Evolutionary conservation across 2,329 filamentous ascomycete species (phyloP), one percentile per base, ranked within the genome.

Genomic region (Tympanopsis confertula): DNA sequence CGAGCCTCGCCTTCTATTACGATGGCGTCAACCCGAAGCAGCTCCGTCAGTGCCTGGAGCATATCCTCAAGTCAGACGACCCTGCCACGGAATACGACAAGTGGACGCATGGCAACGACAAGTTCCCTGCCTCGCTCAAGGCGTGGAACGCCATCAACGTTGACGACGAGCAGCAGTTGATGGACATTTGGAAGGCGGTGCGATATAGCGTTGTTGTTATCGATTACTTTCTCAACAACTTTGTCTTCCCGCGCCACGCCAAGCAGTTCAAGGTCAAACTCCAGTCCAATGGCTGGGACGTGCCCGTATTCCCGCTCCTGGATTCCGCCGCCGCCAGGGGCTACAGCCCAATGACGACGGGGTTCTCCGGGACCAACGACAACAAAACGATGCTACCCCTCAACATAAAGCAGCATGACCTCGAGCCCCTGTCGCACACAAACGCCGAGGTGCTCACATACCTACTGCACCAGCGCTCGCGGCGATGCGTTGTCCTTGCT

Each of bases 281-380:
- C 0, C 71, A 78, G 22, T 68, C 74, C 0, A 82, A 74, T 0
- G 77, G 74, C 0, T 86, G 79, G 79, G 79, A 85, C 44, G 58
- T 85, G 2, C 74, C 76, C 0, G 49, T 75, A 0, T 62, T 61
- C 19, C 47, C 54, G 0, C 30, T 33, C 14, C 10, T 28, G 10
- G 24, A 10, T 10, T 10, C 24, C 24, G 24, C 24, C 10, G 24
- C 10, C 10, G 10, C n/a, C 24, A 28, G 24, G 24, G n/a, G 24
- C 24, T 10, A 28, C 24, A n/a, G 24, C 10, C n/a, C 10, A n/a
- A 42, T 66, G 2, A 81, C 78, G 0, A 83, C 78, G 0, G 81
- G 81, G 0, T 86, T 87, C 49, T 81, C 74, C 5, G 81, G 81
- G 0, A 86, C 82, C 0, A 85, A 82, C 33, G 81, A 86, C 47